phyloP scores from a whole-genome alignment of 345 rosid species.

The Cochlearia excelsa region DNA sequence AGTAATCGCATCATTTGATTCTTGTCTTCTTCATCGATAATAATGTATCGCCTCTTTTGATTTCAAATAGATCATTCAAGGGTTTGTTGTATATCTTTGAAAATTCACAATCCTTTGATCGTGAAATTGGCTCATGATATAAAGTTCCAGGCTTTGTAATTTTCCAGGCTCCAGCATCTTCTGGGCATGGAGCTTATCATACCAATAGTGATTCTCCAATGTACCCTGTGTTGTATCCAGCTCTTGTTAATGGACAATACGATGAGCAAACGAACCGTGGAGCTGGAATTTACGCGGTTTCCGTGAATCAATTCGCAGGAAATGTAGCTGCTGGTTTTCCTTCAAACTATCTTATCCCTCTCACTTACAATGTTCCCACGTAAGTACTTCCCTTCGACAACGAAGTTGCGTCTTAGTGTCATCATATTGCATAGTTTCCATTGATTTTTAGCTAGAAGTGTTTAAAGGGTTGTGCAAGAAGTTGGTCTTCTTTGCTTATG shows the following conservation, averaged over 20 bases:
- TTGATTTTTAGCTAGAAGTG: conserved; percentile 9
- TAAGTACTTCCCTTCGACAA: conserved; percentile 41
- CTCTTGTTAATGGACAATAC: conserved; percentile 39
- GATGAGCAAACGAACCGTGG: conserved; percentile 69
- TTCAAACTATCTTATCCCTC: conserved; percentile 78
- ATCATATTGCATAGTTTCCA: too few relatives aligned
- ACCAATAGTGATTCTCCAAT: conserved; percentile 50
- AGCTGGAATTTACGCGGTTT: conserved; percentile 88
- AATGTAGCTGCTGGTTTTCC: conserved; percentile 60
- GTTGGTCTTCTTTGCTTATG: conserved; percentile 2
- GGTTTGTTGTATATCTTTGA: background rate
- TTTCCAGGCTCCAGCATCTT: conserved; percentile 44
- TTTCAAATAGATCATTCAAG: conserved; percentile 6
- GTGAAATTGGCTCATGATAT: background rate
- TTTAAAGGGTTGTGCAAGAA: conserved; percentile 1
- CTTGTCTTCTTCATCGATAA: background rate
- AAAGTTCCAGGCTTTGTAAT: conserved; percentile 12
- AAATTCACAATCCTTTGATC: background rate
- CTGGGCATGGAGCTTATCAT: conserved; percentile 38
- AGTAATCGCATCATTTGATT: background rate
- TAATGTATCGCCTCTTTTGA: background rate
- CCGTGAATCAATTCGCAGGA: conserved; percentile 58
- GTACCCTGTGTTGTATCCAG: conserved; percentile 64
- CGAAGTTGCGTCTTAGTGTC: conserved; percentile 1
- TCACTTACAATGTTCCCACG: conserved; percentile 83